Evolutionary conservation across 2,329 filamentous ascomycete genomes (phyloP).

Genomic region (Cercospora zeae-maydis): DNA sequence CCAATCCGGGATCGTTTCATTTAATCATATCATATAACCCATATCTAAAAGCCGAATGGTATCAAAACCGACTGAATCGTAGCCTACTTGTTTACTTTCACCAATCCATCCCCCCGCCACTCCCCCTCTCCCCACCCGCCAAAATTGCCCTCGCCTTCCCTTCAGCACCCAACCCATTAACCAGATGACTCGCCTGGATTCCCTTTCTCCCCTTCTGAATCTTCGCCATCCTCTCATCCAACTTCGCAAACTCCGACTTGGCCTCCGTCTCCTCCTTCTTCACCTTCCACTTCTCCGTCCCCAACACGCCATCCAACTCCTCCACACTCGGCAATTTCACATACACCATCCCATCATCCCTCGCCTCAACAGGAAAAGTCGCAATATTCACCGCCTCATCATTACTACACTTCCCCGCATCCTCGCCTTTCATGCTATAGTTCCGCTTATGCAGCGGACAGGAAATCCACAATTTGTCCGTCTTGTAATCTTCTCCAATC

Average conservation of each 20-base stretch:
- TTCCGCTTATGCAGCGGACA: constrained; percentile 90
- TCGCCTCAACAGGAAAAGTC: constrained; percentile 72
- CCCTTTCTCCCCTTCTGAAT: constrained; percentile 51
- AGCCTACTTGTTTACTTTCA: not conserved
- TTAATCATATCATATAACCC: not conserved
- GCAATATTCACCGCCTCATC: constrained; percentile 75
- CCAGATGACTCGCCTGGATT: constrained; percentile 44
- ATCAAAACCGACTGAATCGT: not conserved
- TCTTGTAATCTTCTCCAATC: constrained; percentile 63
- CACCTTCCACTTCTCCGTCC: constrained; percentile 75
- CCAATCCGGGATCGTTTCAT: not conserved
- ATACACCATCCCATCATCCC: constrained; percentile 74
- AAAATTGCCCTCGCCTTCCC: constrained; percentile 45
- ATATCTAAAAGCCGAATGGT: not conserved
- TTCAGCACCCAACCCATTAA: constrained; percentile 43
- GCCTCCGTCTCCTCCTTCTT: constrained; percentile 61
- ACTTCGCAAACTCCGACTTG: constrained; percentile 46
- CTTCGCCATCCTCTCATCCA: constrained; percentile 56
- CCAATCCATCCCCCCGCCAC: constrained; percentile 45
- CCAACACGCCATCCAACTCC: constrained; percentile 74
- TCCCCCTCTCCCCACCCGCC: constrained; percentile 44
- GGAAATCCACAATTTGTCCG: constrained; percentile 72
- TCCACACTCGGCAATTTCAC: constrained; percentile 74
- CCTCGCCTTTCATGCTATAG: constrained; percentile 66
- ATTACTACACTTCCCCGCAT: constrained; percentile 68